Percentiles rank a stretch among this genome's conserved stretches.
Conservation (phyloP, 202 grass and related monocot species). For the Carex arenaria region DNA sequence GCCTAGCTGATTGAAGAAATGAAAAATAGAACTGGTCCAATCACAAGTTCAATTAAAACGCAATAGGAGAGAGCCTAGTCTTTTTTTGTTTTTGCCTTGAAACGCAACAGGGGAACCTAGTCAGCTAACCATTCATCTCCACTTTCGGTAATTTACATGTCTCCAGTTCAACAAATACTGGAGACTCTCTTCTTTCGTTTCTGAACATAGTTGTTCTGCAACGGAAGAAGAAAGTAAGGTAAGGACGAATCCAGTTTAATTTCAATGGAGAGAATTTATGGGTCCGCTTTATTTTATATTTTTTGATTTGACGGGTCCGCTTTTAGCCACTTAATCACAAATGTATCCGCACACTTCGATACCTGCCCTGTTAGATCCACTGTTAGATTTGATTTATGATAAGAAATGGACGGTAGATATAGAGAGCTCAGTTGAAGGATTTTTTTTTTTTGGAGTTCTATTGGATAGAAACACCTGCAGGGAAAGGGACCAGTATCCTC, state of each 20-base stretch:
- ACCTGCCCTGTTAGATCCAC: background rate
- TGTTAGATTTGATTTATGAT: conserved; percentile 20
- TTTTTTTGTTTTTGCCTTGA: background rate
- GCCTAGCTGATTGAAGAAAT: background rate
- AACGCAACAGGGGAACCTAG: background rate
- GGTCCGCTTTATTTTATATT: too few relatives aligned
- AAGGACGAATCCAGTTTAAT: background rate
- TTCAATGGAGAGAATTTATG: background rate
- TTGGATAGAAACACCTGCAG: background rate
- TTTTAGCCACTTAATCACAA: conserved; percentile 8
- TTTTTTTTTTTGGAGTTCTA: too few relatives aligned
- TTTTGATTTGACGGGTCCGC: background rate
- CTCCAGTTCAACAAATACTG: background rate
- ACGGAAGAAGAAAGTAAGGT: too few relatives aligned
- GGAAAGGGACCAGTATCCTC: background rate
- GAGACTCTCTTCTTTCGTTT: background rate
- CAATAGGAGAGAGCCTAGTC: background rate
- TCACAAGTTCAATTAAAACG: background rate
- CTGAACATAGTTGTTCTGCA: too few relatives aligned
- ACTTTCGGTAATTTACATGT: background rate
- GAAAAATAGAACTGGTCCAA: background rate
- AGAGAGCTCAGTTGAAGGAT: background rate
- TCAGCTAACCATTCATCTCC: conserved; percentile 1
- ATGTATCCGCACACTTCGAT: background rate
- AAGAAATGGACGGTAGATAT: conserved; percentile 13